phyloP scores from a whole-genome alignment of 2,329 filamentous ascomycete genomes.

The Ophiostoma ips region DNA sequence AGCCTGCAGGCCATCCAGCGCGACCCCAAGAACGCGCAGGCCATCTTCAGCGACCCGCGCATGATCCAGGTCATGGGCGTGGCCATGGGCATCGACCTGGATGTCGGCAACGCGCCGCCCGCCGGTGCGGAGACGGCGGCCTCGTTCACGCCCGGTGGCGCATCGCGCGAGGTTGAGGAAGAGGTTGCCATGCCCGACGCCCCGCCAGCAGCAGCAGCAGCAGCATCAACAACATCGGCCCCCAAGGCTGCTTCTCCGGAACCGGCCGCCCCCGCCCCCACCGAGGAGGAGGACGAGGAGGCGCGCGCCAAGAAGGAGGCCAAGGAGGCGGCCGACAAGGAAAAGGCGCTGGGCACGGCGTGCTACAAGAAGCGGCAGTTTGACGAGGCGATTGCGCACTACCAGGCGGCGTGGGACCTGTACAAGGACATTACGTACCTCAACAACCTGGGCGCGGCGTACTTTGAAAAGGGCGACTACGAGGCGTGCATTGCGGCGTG shows the following conservation, averaged over 20 bases:
- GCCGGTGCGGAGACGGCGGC: constrained; percentile 17
- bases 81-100: constrained; percentile 86
- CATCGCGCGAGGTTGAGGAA: constrained; percentile 34
- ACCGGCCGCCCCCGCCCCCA: constrained; percentile 20
- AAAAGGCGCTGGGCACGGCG: constrained; percentile 88
- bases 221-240: too few relatives aligned
- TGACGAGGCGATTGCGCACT: constrained; percentile 86
- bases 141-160: constrained; percentile 9
- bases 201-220: constrained; percentile 1
- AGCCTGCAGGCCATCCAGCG: constrained; percentile 72
- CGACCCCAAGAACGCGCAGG: constrained; percentile 66
- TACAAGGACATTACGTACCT: constrained; percentile 96
- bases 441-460: constrained; percentile 86
- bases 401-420: constrained; percentile 85
- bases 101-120: constrained; percentile 31
- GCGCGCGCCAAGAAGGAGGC: constrained; percentile 71
- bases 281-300: constrained; percentile 41
- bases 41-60: constrained; percentile 75
- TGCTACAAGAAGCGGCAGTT: constrained; percentile 98
- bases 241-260: too few relatives aligned
- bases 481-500: constrained; percentile 76
- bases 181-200: constrained; percentile 69
- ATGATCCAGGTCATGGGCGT: constrained; percentile 93
- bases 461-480: constrained; percentile 94
- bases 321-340: constrained; percentile 82